Evolutionary conservation across 2,329 filamentous ascomycete genomes (phyloP).

Genomic region (Dactylellina drechsleri): DNA sequence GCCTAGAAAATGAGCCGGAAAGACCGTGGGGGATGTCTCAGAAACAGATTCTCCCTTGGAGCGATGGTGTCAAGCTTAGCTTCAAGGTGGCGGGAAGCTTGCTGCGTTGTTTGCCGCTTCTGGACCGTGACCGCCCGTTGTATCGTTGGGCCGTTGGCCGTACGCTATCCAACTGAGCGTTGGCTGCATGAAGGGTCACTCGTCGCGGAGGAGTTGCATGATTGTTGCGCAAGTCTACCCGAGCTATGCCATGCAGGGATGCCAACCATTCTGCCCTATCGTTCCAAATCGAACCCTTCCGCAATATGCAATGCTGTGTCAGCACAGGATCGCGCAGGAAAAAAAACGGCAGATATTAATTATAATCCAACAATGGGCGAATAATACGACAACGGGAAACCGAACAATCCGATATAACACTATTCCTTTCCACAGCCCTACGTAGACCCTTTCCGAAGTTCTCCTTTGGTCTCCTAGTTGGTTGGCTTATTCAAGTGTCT

Average conservation of each 20-base stretch:
- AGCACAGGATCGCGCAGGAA: too few relatives aligned
- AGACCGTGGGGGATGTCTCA: constrained; percentile 44
- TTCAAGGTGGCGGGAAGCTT: too few relatives aligned
- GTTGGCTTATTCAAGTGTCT: not conserved
- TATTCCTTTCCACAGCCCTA: not conserved
- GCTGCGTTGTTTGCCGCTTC: not conserved
- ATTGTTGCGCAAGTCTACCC: constrained; percentile 21
- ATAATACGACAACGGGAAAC: too few relatives aligned
- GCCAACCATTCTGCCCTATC: not conserved
- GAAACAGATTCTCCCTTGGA: constrained; percentile 7
- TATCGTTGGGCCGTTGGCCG: not conserved
- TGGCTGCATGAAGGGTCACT: too few relatives aligned
- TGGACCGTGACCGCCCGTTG: not conserved
- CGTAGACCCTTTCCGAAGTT: constrained; percentile 2
- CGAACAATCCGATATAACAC: not conserved
- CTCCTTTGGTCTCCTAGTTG: too few relatives aligned
- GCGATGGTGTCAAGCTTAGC: not conserved
- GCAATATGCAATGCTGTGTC: too few relatives aligned
- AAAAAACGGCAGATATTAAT: too few relatives aligned
- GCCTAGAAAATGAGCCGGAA: constrained; percentile 55
- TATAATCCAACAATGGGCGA: too few relatives aligned
- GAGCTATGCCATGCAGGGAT: constrained; percentile 8
- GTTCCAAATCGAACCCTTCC: not conserved
- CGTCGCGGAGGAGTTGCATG: constrained; percentile 2
- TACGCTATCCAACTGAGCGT: not conserved